Base-by-base conservation (phyloP, 176 grass and related monocot genomes). In the Neostapfia colusana region DNA sequence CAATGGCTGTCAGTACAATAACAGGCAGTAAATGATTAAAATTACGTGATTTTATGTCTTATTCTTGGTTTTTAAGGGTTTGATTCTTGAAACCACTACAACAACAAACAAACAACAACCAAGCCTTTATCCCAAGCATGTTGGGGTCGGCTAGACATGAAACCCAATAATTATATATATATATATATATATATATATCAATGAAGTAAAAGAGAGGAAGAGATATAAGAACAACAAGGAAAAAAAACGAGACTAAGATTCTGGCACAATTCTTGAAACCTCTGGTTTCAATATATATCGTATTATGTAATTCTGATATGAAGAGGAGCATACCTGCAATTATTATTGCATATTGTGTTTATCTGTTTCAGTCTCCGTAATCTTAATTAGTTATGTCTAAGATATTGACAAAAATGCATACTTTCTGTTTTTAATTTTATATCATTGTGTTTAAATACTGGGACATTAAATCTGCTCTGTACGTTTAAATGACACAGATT, bases 401-500 rank as follows among this genome's bases (percentile, higher is more conserved):
- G 54, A 38, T 49, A 34, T 64, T 50, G 8, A 35, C 2, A 48
- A 68, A 86, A 63, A 23, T 69, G 17, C 10, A 10, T 25, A 37
- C 53, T 69, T 81, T 17, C 38, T 72, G 26, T 67, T 82, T 26
- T 67, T 34, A 78, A 67, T n/a, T 69, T 74, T 36, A 74, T 55
- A 67, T 80, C 28, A 23, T 85, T 72, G 20, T 54, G 45, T 79
- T 63, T 63, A 80, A 58, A 76, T 64, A 48, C 37, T 70, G 63
- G 59, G 65, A 41, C 26, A 70, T 20, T 85, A 42, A 83, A 13
- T 5, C 42, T 62, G 46, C 56, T 34, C 45, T 63, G 18, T 69
- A 59, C 2, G 24, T 79, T 68, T 56, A 51, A 75, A 89, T 72
- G 7, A 43, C 28, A 21, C 82, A 98, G 91, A 58, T 95, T 78